Evolutionary conservation across 1,284 basidiomycete species (phyloP), one percentile per base, ranked within the genome.

Genomic region (Macrocystidia cucumis): DNA sequence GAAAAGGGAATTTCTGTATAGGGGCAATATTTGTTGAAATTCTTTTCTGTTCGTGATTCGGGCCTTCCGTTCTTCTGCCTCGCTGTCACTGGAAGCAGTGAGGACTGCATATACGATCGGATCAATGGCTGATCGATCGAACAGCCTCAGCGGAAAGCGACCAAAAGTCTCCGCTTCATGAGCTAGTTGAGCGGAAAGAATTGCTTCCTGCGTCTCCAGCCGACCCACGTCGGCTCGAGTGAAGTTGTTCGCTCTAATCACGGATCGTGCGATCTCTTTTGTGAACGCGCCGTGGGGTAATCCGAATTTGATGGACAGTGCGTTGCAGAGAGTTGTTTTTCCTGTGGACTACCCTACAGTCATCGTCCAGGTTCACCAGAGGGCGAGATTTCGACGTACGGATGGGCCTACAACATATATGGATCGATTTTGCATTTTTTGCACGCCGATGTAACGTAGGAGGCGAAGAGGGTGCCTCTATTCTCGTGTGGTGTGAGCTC

Each of bases 61-160:
- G 17, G 50, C 43, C 36, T 59, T 56, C 30, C 62, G 57, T 30
- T 51, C 46, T 4, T 44, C 25, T 6, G 60, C 67, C 31, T 68
- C 64, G 34, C 49, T 50, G 1, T 43, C 51, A 32, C 54, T 52
- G 9, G 49, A 38, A 1, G 68, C 55, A 22, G 63, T 72, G 34
- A 78, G 57, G 21, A 66, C 47, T 0, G 75, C 72, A 44, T 81
- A 81, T 0, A 76, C 69, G 34, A 81, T 53, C 2, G 78, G 65
- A 51, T 81, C 78, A 4, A 79, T 50, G 0, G 70, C 74, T 9
- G 78, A 80, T 41, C 78, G 59, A 46, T 81, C 78, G 48, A 70
- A 73, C n/a, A 80, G 53, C 23, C 70, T 44, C n/a, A 71, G 44
- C 3, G 46, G 41, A 29, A 43, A 42, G 8, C 43, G 4, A 31